Percentiles rank a stretch among this genome's conserved stretches.
Evolutionary conservation across 2,329 filamentous ascomycete genomes (phyloP).

Genomic region (Curvularia hawaiiensis): DNA sequence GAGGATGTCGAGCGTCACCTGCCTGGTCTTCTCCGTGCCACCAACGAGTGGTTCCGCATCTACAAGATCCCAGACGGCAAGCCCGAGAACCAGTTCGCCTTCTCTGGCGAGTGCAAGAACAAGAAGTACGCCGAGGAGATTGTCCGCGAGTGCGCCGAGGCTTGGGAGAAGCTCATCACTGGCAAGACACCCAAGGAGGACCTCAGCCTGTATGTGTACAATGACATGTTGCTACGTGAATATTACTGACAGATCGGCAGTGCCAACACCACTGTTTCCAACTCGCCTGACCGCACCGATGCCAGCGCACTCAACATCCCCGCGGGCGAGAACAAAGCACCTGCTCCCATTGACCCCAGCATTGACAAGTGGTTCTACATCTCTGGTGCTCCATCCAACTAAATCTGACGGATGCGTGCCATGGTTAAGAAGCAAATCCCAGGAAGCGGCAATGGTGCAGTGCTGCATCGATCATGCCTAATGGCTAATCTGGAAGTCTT

Average conservation of each 20-base stretch:
- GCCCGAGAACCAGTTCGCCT: constrained; percentile 99
- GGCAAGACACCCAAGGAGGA: constrained; percentile 82
- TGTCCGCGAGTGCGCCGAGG: constrained; percentile 92
- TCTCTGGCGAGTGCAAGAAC: constrained; percentile 99
- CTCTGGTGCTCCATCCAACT: constrained; percentile 70
- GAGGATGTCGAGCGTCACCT: constrained; percentile 99
- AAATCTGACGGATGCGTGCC: constrained; percentile 4
- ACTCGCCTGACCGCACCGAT: constrained; percentile 75
- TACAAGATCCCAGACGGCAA: constrained; percentile 99
- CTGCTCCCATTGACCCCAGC: constrained; percentile 90
- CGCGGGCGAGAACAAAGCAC: constrained; percentile 75
- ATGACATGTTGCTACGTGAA: constrained; percentile 25
- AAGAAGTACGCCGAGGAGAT: constrained; percentile 97
- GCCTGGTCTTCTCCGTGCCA: constrained; percentile 92
- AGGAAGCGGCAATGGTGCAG: constrained; percentile 3
- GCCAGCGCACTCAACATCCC: constrained; percentile 77
- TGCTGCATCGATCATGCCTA: constrained; percentile 7
- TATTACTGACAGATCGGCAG: constrained; percentile 53
- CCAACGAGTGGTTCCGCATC: constrained; percentile 99
- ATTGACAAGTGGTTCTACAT: constrained; percentile 99
- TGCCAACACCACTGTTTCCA: constrained; percentile 76
- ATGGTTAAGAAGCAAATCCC: background rate
- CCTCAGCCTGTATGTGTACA: constrained; percentile 76
- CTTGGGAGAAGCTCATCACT: constrained; percentile 94
- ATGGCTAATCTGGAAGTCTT: constrained; percentile 4